phyloP scores from a whole-genome alignment of 768 basidiomycete genomes.

The Hygrocybe coccinea region DNA sequence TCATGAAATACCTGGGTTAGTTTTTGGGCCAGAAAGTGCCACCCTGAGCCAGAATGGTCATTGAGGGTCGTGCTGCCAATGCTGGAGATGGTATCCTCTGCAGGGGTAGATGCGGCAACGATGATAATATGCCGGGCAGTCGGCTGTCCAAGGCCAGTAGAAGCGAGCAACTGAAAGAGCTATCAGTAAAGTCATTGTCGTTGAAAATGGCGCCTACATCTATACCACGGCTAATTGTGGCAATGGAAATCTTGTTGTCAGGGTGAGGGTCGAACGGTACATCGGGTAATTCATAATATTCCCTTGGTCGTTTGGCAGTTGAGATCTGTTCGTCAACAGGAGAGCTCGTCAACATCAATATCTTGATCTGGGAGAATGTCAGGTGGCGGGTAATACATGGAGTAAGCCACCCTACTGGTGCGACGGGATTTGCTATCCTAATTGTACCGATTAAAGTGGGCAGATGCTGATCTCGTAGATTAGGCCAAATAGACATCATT shows the following conservation, averaged over 20 bases:
- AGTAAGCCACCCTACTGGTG: slow-evolving; percentile 35
- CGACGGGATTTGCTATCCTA: slow-evolving; percentile 33
- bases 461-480: slow-evolving; percentile 46
- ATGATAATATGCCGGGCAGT: slow-evolving; percentile 49
- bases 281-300: slow-evolving; percentile 35
- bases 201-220: slow-evolving; percentile 31
- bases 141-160: slow-evolving; percentile 19
- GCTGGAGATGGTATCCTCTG: slow-evolving; percentile 20
- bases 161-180: slow-evolving; percentile 31
- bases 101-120: slow-evolving; percentile 48
- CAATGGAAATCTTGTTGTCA: slow-evolving; percentile 42
- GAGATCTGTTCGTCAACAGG: slow-evolving; percentile 32
- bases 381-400: slow-evolving; percentile 4
- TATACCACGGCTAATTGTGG: slow-evolving; percentile 40
- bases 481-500: slow-evolving; percentile 43
- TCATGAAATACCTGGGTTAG: slow-evolving; percentile 40
- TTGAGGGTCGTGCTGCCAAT: slow-evolving; percentile 24
- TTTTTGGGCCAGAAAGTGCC: slow-evolving; percentile 40
- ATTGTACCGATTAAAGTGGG: slow-evolving; percentile 40
- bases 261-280: slow-evolving; percentile 40
- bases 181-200: not conserved
- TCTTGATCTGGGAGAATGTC: slow-evolving; percentile 26
- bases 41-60: slow-evolving; percentile 30
- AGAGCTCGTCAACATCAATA: slow-evolving; percentile 45
- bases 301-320: slow-evolving; percentile 31